A percentile compares a stretch with the other conserved stretches of the same genome.
phyloP scores from a whole-genome alignment of 169 alveolate genomes.

The Cryptosporidium sp. region DNA sequence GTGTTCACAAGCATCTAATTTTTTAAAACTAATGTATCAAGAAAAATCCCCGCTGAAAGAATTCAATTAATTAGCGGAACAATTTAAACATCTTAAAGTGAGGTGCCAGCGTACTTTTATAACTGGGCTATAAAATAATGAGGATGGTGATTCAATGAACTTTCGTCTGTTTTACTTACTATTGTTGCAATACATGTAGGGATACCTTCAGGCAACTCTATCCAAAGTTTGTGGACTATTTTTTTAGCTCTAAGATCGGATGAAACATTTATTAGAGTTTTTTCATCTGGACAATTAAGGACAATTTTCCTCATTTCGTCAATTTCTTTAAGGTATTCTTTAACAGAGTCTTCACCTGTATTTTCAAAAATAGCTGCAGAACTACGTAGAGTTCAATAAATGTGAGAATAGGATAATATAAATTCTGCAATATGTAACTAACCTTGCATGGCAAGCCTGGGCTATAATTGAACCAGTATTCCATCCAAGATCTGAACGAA shows the following conservation, averaged over 20 bases:
- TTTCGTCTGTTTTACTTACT: conserved; percentile 26
- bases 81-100: conserved; percentile 40
- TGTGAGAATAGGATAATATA: not conserved
- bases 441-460: conserved; percentile 83
- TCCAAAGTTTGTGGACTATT: conserved; percentile 79
- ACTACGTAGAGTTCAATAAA: not conserved
- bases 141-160: not conserved
- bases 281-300: conserved; percentile 68
- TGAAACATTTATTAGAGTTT: conserved; percentile 51
- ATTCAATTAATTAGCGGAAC: not conserved
- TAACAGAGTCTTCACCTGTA: conserved; percentile 23
- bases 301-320: conserved; percentile 80
- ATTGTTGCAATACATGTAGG: conserved; percentile 81
- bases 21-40: not conserved
- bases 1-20: conserved; percentile 3
- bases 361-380: conserved; percentile 75
- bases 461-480: conserved; percentile 81
- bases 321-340: conserved; percentile 74
- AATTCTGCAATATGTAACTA: not conserved
- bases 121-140: conserved; percentile 41
- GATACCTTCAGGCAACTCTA: conserved; percentile 80
- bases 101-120: conserved; percentile 8
- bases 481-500: conserved; percentile 80
- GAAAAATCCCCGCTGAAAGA: not conserved
- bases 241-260: conserved; percentile 52